Evolutionary conservation across 2,329 filamentous ascomycete genomes (phyloP), one percentile per base, ranked within the genome.

Genomic region (Apiospora sp.): DNA sequence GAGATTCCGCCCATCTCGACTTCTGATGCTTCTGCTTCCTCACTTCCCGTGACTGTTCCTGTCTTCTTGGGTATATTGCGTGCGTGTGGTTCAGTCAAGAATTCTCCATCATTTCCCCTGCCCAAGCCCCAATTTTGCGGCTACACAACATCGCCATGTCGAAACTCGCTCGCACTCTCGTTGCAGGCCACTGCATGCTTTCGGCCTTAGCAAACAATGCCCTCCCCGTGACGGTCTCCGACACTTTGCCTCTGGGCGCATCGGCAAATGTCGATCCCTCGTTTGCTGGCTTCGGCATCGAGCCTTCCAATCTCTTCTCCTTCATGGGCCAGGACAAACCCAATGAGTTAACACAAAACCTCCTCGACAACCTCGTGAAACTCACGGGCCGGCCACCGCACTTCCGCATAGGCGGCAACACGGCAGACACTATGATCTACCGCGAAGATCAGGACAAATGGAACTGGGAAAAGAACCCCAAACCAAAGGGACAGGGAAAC

Each of bases 301-400:
- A 88, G 79, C 83, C 86, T 37, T 87, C 85, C 27, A 87, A 87
- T 73, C 80, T 88, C 10, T 87, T 85, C 78, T 86, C 86, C 69
- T 88, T 86, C 77, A 86, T 85, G 16, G 86, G 86, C 71, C 77
- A 77, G 46, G 80, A 80, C 27, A 72, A 79, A 7, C 75, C 84
- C 24, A 88, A 88, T 75, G 64, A 78, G 13, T 77, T 88, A 43
- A 84, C 85, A 22, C 76, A 86, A n/a, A 85, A 86, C 74, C 80
- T 88, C 41, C 77, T 88, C 19, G 80, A 84, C 73, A 87, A 87
- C 77, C 81, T 88, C 54, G 83, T 83, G 69, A 83, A 83, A 75
- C 87, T 87, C 75, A 82, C 86, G 1, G 86, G 86, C 68, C 82
- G 82, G 46, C 86, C 86, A 12, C 82, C 85, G 1, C 84, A 87